Percentiles rank a stretch among this genome's conserved stretches.
Conservation (phyloP, 345 rosid genomes). For the Citrus reticulata region DNA sequence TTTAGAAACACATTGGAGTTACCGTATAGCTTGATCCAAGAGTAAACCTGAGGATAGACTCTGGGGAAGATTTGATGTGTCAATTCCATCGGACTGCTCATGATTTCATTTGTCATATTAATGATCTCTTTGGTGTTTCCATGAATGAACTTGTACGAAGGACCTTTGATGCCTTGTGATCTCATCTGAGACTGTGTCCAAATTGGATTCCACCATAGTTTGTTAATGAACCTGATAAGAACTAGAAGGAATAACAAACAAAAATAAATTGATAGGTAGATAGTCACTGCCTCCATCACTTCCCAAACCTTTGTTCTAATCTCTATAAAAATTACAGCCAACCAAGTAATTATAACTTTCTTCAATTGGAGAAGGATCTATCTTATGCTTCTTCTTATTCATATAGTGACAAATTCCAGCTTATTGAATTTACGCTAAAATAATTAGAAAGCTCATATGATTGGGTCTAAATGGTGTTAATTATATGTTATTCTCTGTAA, state of each 20-base stretch:
- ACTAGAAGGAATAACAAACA: conserved; percentile 8
- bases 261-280: background rate
- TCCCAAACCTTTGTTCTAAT: too few species aligned
- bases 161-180: conserved; percentile 33
- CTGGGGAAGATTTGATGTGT: conserved; percentile 21
- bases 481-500: too few species aligned
- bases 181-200: conserved; percentile 13
- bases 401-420: too few species aligned
- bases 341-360: too few species aligned
- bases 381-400: too few species aligned
- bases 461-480: too few species aligned
- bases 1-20: background rate
- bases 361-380: too few species aligned
- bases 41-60: conserved; percentile 25
- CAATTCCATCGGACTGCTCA: conserved; percentile 16
- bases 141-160: conserved; percentile 33
- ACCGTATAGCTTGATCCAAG: conserved; percentile 30
- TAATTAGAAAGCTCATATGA: too few species aligned
- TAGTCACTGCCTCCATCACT: conserved; percentile 3
- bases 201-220: conserved; percentile 29
- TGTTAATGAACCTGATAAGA: conserved; percentile 14
- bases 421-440: too few species aligned
- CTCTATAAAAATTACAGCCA: too few species aligned
- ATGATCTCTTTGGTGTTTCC: conserved; percentile 34
- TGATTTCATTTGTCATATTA: conserved; percentile 17